These are phyloP conservation scores for Talaromyces rugulosus DNA, from an alignment of 2,329 filamentous ascomycete genomes.

Conservation along the genomic window DNA sequence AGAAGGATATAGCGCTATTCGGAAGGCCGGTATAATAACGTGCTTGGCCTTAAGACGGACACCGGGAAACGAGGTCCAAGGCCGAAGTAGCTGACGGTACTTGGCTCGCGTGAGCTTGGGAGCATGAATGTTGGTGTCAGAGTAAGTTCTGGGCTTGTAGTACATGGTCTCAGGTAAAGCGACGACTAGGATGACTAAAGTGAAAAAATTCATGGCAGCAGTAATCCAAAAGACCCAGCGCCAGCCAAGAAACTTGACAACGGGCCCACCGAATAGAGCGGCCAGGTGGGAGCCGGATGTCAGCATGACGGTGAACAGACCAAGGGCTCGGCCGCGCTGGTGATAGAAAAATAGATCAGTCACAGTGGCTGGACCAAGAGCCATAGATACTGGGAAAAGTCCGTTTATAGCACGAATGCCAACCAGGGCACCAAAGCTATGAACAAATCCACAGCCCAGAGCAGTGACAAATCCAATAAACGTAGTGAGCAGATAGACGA, in stretches of 20 bases:
- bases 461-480: conserved; percentile 3
- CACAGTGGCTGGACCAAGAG: conserved; percentile 4
- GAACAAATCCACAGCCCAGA: conserved; percentile 4
- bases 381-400: conserved; percentile 6
- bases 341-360: conserved; percentile 9
- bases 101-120: neutral
- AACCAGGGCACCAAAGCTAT: conserved; percentile 5
- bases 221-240: conserved; percentile 7
- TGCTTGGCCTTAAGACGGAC: conserved; percentile 3
- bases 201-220: conserved; percentile 6
- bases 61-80: conserved; percentile 5
- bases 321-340: conserved; percentile 3
- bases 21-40: neutral
- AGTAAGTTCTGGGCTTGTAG: conserved; percentile 6
- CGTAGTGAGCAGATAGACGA: conserved; percentile 4
- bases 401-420: conserved; percentile 5
- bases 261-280: conserved; percentile 5
- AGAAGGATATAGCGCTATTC: conserved; percentile 26
- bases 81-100: conserved; percentile 4
- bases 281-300: conserved; percentile 6
- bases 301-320: conserved; percentile 6
- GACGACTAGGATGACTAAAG: neutral
- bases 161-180: conserved; percentile 7
- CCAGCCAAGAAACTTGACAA: conserved; percentile 5
- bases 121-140: conserved; percentile 1